phyloP scores from a whole-genome alignment of 2,329 filamentous ascomycete genomes.

The Hypocreales sp. region DNA sequence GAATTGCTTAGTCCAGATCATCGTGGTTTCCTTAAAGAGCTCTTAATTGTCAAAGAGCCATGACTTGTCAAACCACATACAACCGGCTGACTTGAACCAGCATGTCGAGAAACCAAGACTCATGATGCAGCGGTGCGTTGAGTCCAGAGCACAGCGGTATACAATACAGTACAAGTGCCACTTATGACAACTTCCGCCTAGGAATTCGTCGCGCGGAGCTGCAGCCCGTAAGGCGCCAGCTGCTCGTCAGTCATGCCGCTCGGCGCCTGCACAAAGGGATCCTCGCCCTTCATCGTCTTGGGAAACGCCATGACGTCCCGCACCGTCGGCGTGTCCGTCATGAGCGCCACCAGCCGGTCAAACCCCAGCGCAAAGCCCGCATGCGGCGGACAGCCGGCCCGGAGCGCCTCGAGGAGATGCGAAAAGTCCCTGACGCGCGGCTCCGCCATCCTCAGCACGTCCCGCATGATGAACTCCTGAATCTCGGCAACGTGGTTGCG shows the following conservation, averaged over 20 bases:
- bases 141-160: too few relatives aligned
- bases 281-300: slow-evolving; percentile 81
- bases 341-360: slow-evolving; percentile 67
- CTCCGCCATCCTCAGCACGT: slow-evolving; percentile 65
- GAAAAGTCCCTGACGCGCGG: slow-evolving; percentile 64
- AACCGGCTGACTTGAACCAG: too few relatives aligned
- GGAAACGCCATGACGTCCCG: slow-evolving; percentile 95
- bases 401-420: slow-evolving; percentile 70
- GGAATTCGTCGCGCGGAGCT: too few relatives aligned
- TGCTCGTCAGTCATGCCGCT: slow-evolving; percentile 46
- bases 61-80: too few relatives aligned
- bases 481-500: slow-evolving; percentile 77
- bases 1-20: too few relatives aligned
- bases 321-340: slow-evolving; percentile 63
- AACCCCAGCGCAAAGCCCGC: slow-evolving; percentile 89
- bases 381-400: slow-evolving; percentile 82
- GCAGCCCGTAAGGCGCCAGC: slow-evolving; percentile 30
- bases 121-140: too few relatives aligned
- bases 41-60: too few relatives aligned
- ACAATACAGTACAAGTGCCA: too few relatives aligned
- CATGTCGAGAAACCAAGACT: too few relatives aligned
- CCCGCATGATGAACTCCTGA: slow-evolving; percentile 71
- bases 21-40: too few relatives aligned
- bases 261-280: slow-evolving; percentile 68
- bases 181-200: too few relatives aligned